A percentile compares a stretch with the other conserved stretches of the same genome.
These are phyloP conservation scores for Kodamaea sp. DNA, from an alignment of 1,139 yeast species.

Conservation along the genomic window DNA sequence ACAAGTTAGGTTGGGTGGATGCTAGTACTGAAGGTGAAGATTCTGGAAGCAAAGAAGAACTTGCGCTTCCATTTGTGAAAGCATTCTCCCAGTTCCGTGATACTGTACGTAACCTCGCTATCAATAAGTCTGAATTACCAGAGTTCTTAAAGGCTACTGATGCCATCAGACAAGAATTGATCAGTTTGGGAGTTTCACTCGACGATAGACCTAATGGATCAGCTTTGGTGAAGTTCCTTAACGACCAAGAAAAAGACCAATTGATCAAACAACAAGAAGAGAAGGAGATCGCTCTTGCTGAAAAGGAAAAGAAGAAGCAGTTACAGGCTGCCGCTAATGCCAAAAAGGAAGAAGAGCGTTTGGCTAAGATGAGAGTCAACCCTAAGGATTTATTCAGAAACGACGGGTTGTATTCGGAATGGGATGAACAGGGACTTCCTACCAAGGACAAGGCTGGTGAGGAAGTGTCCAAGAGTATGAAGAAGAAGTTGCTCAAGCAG, in stretches of 20 bases:
- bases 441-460: constrained; percentile 74
- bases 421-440: constrained; percentile 89
- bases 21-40: constrained; percentile 19
- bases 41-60: constrained; percentile 56
- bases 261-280: constrained; percentile 63
- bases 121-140: constrained; percentile 54
- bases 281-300: constrained; percentile 49
- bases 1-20: constrained; percentile 78
- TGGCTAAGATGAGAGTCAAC: constrained; percentile 66
- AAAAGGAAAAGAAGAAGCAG: constrained; percentile 43
- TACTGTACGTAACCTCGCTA: constrained; percentile 71
- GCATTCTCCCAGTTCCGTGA: constrained; percentile 81
- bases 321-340: constrained; percentile 46
- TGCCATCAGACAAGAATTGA: constrained; percentile 52
- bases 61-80: constrained; percentile 77
- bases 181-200: constrained; percentile 75
- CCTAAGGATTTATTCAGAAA: constrained; percentile 76
- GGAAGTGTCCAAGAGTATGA: constrained; percentile 84
- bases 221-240: constrained; percentile 80
- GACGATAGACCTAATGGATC: constrained; percentile 85
- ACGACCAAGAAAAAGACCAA: constrained; percentile 65
- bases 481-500: constrained; percentile 77
- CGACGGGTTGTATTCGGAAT: constrained; percentile 57
- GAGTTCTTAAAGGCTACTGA: constrained; percentile 56
- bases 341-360: constrained; percentile 63